Base-by-base conservation (phyloP, 2,329 filamentous ascomycete species). In the Beauveria medogensis region DNA sequence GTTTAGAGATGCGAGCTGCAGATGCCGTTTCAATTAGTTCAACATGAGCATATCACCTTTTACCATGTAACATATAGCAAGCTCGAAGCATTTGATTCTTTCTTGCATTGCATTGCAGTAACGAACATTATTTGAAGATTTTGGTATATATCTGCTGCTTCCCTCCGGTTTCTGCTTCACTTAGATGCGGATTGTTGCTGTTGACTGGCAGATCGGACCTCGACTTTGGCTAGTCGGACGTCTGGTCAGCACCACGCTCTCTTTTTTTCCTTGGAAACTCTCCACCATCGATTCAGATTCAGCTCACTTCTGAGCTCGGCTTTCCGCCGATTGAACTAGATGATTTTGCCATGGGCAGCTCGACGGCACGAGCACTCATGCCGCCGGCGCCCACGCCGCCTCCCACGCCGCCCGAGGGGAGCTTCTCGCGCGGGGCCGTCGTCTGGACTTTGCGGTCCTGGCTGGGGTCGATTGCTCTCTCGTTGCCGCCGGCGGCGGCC, bases 331-430 rank as follows among this genome's bases (percentile, higher is more conserved):
- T 20, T 1, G 40, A 44, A 9, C 22, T 55, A 6, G 41, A 46
- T 8, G 53, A 55, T 3, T 30, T 34, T 8, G 52, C 40, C 53
- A 46, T 55, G 1, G 53, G 53, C 24, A 59, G 24, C 63, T 74
- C 69, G 14, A 72, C 64, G 7, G 64, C 64, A 12, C 73, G 68
- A 18, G 67, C 63, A 41, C 68, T 70, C 20, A 67, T 46, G 24
- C 68, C 69, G 5, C 70, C 73, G 1, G 47, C 68, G 1, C 72
- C 72, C 5, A 63, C 59, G 3, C 72, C 72, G 1, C 72, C 72
- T 0, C 72, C 72, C 1, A 72, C 67, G 6, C 70, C 69, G 1
- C 72, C 72, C 1, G 69, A 67, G 5, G 72, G 72, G 0, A 74
- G 67, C 62, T 72, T 66, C n/a, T 73, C 71, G 26, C 54, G 24